These are phyloP conservation scores for Carnegiea gigantea DNA, from an alignment of 179 eudicot genomes.

Conservation along the genomic window DNA sequence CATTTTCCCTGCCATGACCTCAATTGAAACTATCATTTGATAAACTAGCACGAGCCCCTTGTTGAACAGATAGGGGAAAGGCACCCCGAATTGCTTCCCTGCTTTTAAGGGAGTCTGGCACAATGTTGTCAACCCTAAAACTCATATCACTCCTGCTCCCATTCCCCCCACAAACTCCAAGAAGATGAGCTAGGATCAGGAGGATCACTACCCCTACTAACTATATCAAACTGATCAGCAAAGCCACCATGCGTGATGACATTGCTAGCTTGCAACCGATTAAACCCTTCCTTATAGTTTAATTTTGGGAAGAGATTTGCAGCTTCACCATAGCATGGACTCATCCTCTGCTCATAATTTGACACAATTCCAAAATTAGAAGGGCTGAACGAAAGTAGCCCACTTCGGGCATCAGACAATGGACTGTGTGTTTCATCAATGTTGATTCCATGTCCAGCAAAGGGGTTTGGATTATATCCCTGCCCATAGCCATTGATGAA, in stretches of 20 bases:
- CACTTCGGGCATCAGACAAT: constrained; percentile 36
- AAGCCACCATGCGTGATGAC: constrained; percentile 31
- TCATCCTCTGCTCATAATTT: constrained; percentile 45
- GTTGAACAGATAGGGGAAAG: constrained; percentile 27
- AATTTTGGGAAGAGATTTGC: constrained; percentile 34
- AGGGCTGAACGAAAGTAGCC: constrained; percentile 38
- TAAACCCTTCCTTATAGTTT: constrained; percentile 39
- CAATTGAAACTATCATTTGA: constrained; percentile 15
- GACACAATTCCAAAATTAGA: constrained; percentile 34
- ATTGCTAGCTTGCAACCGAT: constrained; percentile 30
- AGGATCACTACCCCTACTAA: constrained; percentile 28
- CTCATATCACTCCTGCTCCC: constrained; percentile 30
- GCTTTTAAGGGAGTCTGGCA: constrained; percentile 31
- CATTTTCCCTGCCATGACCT: constrained; percentile 11
- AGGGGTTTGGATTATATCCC: constrained; percentile 35
- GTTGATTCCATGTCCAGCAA: constrained; percentile 40
- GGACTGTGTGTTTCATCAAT: constrained; percentile 44
- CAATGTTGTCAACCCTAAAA: constrained; percentile 32
- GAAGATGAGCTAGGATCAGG: constrained; percentile 35
- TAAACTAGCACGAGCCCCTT: constrained; percentile 31
- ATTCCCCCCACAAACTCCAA: constrained; percentile 58
- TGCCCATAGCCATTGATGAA: constrained; percentile 40
- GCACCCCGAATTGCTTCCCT: constrained; percentile 44
- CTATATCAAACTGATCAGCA: constrained; percentile 36
- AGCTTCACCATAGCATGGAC: constrained; percentile 37